Conservation (phyloP, 805 yeast genomes). For the Teunomyces lycoperdinae region DNA sequence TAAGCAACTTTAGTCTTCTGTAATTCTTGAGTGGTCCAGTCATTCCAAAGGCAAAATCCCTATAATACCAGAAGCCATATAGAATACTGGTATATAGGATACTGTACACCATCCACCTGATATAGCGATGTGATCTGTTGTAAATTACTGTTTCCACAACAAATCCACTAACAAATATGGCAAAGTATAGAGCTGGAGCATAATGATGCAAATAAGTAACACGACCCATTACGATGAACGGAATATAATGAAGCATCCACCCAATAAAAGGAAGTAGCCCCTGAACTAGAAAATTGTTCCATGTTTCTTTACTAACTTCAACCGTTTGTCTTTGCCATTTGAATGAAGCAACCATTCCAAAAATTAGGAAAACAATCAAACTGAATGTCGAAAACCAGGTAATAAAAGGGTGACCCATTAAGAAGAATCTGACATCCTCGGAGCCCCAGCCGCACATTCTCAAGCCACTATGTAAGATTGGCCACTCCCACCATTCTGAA, state of each 20-base stretch:
- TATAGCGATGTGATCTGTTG: constrained; percentile 12
- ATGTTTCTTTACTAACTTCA: constrained; percentile 18
- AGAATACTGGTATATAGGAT: constrained; percentile 48
- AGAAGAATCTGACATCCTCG: constrained; percentile 52
- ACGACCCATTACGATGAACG: constrained; percentile 42
- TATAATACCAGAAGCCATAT: constrained; percentile 56
- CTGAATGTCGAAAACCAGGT: constrained; percentile 52
- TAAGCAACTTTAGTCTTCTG: constrained; percentile 30
- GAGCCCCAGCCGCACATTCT: constrained; percentile 75
- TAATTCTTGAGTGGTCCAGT: constrained; percentile 28
- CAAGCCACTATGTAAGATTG: constrained; percentile 61
- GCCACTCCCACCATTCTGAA: constrained; percentile 84
- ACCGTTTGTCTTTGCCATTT: constrained; percentile 34
- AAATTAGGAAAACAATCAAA: constrained; percentile 19
- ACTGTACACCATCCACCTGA: constrained; percentile 35
- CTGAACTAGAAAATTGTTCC: constrained; percentile 27
- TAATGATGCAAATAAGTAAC: constrained; percentile 45
- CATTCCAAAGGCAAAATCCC: constrained; percentile 84
- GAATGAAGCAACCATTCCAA: constrained; percentile 16
- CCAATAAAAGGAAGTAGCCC: constrained; percentile 38
- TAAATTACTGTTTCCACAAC: constrained; percentile 19
- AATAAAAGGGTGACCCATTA: constrained; percentile 75
- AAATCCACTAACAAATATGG: constrained; percentile 20
- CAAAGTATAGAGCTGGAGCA: constrained; percentile 42
- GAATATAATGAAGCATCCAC: constrained; percentile 40